phyloP scores from a whole-genome alignment of 495 filamentous ascomycete genomes.

The Xylaria intraflava region DNA sequence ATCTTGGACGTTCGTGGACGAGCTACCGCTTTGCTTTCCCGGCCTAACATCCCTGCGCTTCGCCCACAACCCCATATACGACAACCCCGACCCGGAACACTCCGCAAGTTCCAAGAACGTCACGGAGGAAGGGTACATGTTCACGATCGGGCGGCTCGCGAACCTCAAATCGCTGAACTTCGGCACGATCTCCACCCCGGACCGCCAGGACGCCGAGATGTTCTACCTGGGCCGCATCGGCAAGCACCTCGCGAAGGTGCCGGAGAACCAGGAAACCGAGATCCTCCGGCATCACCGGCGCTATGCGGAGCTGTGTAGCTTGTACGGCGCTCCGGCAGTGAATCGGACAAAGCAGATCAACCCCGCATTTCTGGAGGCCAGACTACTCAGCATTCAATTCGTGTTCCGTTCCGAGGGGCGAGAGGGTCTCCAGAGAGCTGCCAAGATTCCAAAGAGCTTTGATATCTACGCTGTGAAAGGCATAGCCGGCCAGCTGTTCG shows the following conservation, averaged over 20 bases:
- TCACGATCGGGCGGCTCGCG: conserved; percentile 71
- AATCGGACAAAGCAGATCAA: conserved; percentile 48
- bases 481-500: conserved; percentile 65
- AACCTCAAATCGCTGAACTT: conserved; percentile 69
- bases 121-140: conserved; percentile 75
- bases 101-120: conserved; percentile 27
- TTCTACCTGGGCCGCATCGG: conserved; percentile 84
- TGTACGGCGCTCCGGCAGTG: conserved; percentile 61
- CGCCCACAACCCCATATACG: conserved; percentile 76
- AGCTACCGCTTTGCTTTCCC: conserved; percentile 59
- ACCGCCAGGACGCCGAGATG: conserved; percentile 80
- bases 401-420: conserved; percentile 26
- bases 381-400: conserved; percentile 63
- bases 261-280: conserved; percentile 44
- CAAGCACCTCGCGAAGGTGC: conserved; percentile 58
- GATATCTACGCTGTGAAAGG: conserved; percentile 78
- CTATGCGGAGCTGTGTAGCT: conserved; percentile 64
- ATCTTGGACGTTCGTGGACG: conserved; percentile 65
- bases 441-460: conserved; percentile 66
- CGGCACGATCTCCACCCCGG: conserved; percentile 59
- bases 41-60: conserved; percentile 65
- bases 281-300: conserved; percentile 58
- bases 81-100: conserved; percentile 43
- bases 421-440: conserved; percentile 16
- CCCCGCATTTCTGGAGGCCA: conserved; percentile 63